A percentile compares a stretch with the other conserved stretches of the same genome.
Conservation (phyloP, 2,329 filamentous ascomycete species). For the Incumbomyces lentus region DNA sequence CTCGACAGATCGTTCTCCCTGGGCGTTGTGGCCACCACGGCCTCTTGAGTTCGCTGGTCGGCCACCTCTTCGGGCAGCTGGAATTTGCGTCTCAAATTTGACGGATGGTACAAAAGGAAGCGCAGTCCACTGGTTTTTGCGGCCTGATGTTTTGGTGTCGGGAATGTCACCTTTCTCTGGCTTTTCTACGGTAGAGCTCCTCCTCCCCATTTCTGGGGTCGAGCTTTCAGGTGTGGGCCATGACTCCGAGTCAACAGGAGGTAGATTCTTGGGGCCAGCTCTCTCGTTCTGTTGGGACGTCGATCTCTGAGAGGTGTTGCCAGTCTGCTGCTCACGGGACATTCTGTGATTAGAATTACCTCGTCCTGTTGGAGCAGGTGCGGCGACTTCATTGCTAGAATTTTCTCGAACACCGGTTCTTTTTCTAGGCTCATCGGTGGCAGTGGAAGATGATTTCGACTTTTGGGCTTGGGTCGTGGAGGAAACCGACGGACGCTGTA, state of each 20-base stretch:
- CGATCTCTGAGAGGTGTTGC: constrained; percentile 22
- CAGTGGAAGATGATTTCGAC: constrained; percentile 22
- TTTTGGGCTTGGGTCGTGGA: constrained; percentile 8
- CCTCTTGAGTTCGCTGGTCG: constrained; percentile 45
- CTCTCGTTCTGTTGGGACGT: constrained; percentile 23
- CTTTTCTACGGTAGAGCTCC: constrained; percentile 49
- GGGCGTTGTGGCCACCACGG: constrained; percentile 32
- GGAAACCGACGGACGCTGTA: constrained; percentile 20
- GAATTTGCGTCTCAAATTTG: constrained; percentile 72
- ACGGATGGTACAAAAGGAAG: constrained; percentile 76
- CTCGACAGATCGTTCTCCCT: constrained; percentile 24
- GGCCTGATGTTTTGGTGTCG: constrained; percentile 45
- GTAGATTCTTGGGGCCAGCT: constrained; percentile 34
- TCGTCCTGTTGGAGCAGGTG: constrained; percentile 2
- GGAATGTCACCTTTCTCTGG: constrained; percentile 32
- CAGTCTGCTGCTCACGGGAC: constrained; percentile 9
- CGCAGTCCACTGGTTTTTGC: constrained; percentile 73
- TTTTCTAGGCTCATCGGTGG: constrained; percentile 25
- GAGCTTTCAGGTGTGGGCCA: constrained; percentile 88
- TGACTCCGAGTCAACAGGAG: constrained; percentile 62
- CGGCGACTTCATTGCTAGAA: constrained; percentile 8
- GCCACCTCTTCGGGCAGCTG: constrained; percentile 43
- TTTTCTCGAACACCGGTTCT: constrained; percentile 11
- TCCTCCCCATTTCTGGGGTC: constrained; percentile 66
- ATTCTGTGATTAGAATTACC: constrained; percentile 2